These are phyloP conservation scores for Clathrus columnatus DNA, from an alignment of 768 basidiomycete genomes.

Conservation along the genomic window DNA sequence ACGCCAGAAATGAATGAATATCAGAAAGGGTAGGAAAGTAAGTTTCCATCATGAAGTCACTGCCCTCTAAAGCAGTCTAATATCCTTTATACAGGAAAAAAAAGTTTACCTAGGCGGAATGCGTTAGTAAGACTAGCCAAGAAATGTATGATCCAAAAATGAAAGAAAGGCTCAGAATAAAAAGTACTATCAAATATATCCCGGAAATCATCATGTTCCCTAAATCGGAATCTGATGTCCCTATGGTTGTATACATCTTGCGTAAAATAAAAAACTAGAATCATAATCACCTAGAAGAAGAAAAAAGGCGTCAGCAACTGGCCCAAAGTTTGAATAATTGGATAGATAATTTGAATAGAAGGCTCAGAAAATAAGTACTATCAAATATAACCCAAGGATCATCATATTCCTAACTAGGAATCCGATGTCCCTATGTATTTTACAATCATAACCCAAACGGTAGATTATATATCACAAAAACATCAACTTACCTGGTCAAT, in stretches of 20 bases:
- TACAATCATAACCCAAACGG: constrained; percentile 32
- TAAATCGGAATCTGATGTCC: constrained; percentile 50
- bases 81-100: too few relatives aligned
- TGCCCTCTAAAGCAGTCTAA: too few relatives aligned
- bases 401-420: constrained; percentile 16
- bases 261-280: neutral
- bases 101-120: too few relatives aligned
- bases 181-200: constrained; percentile 59
- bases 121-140: too few relatives aligned
- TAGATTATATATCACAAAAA: neutral
- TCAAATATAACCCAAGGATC: neutral
- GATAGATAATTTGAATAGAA: too few relatives aligned
- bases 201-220: constrained; percentile 41
- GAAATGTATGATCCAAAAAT: too few relatives aligned
- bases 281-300: neutral
- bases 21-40: neutral
- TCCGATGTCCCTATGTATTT: constrained; percentile 52
- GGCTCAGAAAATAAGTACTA: neutral
- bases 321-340: too few relatives aligned
- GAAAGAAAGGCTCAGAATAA: constrained; percentile 1
- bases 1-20: constrained; percentile 6
- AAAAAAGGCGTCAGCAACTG: too few relatives aligned
- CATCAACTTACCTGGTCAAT: constrained; percentile 59
- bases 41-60: too few relatives aligned
- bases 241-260: constrained; percentile 29